These are phyloP conservation scores for Lecanoromycetidae sp. DNA, from an alignment of 2,329 filamentous ascomycete species.

Conservation along the genomic window DNA sequence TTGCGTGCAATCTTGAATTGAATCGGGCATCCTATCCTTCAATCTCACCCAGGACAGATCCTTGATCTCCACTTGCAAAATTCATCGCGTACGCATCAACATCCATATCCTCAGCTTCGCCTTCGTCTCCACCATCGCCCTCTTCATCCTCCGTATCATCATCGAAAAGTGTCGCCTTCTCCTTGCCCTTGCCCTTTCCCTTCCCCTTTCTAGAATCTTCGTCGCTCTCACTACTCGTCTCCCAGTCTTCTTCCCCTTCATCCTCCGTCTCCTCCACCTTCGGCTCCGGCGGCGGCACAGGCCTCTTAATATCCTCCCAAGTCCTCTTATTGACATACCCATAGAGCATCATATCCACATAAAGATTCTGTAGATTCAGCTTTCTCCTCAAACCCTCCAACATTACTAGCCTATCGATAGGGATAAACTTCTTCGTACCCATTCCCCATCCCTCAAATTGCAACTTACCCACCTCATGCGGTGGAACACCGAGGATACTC, in stretches of 20 bases:
- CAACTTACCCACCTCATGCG: constrained; percentile 40
- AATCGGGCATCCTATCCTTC: no score
- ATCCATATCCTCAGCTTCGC: neutral
- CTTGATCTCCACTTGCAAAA: neutral
- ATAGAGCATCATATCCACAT: constrained; percentile 49
- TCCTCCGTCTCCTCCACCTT: neutral
- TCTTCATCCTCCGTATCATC: neutral
- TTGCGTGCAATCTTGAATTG: no score
- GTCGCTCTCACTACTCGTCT: neutral
- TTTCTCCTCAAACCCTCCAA: constrained; percentile 20
- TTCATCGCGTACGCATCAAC: neutral
- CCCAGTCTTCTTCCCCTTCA: neutral
- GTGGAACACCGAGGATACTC: constrained; percentile 41
- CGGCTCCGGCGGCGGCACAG: neutral
- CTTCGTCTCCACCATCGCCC: neutral
- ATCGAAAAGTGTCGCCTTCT: no score
- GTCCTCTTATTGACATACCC: constrained; percentile 44
- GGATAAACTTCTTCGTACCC: constrained; percentile 16
- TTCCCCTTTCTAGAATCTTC: neutral
- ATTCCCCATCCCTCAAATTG: constrained; percentile 47
- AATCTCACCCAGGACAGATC: no score
- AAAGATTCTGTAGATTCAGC: constrained; percentile 42
- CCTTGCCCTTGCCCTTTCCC: no score
- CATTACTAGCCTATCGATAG: constrained; percentile 22
- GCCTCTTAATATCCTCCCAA: constrained; percentile 12